Conservation (phyloP, 2,329 filamentous ascomycete species). For the Penicillium sclerotigenum region DNA sequence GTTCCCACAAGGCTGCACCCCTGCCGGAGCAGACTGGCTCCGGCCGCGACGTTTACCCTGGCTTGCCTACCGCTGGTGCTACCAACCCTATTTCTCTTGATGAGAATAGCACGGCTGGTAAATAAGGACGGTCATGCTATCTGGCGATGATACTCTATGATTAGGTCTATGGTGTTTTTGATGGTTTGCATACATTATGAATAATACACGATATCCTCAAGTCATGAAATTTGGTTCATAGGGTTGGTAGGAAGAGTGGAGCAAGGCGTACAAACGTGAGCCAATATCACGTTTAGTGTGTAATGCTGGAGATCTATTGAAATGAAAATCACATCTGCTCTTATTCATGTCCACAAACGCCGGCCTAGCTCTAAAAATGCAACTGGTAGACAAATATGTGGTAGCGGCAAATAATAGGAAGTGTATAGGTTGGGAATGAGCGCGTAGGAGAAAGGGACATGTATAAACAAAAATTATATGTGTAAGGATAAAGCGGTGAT, state of each 20-base stretch:
- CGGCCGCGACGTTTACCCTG: conserved; percentile 27
- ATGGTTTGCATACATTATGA: not conserved
- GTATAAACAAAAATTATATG: conserved; percentile 13
- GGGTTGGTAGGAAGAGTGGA: not conserved
- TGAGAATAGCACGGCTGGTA: conserved; percentile 26
- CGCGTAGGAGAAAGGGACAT: not conserved
- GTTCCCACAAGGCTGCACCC: conserved; percentile 33
- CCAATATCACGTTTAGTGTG: not conserved
- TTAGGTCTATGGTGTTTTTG: not conserved
- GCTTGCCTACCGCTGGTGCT: conserved; percentile 28
- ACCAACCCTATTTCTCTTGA: conserved; percentile 36
- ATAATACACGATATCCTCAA: not conserved
- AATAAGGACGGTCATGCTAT: not conserved
- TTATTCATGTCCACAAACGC: conserved; percentile 16
- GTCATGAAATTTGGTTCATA: not conserved
- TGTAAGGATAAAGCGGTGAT: not conserved
- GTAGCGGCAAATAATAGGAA: conserved; percentile 10
- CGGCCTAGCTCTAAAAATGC: conserved; percentile 22
- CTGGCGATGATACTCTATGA: not conserved
- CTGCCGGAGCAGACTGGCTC: conserved; percentile 35
- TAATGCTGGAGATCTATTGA: too few relatives aligned
- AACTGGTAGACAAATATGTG: conserved; percentile 14
- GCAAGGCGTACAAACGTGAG: too few relatives aligned
- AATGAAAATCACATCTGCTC: not conserved
- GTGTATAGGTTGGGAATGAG: conserved; percentile 13